A percentile compares a stretch with the other conserved stretches of the same genome.
phyloP scores from a whole-genome alignment of 352 stramenopile genomes.

The Pythium guiyangense region DNA sequence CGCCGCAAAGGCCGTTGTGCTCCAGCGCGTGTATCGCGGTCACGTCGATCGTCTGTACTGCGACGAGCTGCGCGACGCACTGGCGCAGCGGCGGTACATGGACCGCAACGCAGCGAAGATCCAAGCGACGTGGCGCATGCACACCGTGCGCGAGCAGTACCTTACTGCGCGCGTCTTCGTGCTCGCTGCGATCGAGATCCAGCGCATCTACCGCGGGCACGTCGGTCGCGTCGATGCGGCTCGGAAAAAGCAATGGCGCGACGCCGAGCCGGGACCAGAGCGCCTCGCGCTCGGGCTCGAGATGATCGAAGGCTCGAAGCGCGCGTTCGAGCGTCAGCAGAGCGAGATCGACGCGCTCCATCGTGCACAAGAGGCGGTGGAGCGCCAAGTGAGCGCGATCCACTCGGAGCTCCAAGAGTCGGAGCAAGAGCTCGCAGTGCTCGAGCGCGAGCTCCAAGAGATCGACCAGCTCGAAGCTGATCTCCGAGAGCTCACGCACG shows the following conservation, averaged over 20 bases:
- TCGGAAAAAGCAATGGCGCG: slow-evolving; percentile 83
- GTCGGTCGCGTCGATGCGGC: slow-evolving; percentile 60
- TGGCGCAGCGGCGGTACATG: slow-evolving; percentile 34
- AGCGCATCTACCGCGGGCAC: slow-evolving; percentile 87
- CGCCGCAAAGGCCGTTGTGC: slow-evolving; percentile 31
- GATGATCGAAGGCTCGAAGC: slow-evolving; percentile 92
- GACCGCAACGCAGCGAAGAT: slow-evolving; percentile 69
- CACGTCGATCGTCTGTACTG: slow-evolving; percentile 44
- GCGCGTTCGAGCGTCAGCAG: slow-evolving; percentile 90
- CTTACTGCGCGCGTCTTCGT: slow-evolving; percentile 53
- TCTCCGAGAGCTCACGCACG: slow-evolving; percentile 88
- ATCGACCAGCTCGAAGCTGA: slow-evolving; percentile 92
- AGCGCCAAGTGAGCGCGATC: slow-evolving; percentile 87
- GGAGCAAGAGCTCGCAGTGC: slow-evolving; percentile 86
- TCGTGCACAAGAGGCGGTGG: slow-evolving; percentile 85
- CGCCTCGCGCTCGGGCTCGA: slow-evolving; percentile 85
- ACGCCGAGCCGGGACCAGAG: slow-evolving; percentile 83
- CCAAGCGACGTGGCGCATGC: slow-evolving; percentile 89
- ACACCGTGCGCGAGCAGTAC: slow-evolving; percentile 63
- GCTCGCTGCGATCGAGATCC: slow-evolving; percentile 86
- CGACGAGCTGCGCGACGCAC: slow-evolving; percentile 31
- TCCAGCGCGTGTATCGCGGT: slow-evolving; percentile 78
- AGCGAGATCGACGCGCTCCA: slow-evolving; percentile 91
- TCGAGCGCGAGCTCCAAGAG: slow-evolving; percentile 90
- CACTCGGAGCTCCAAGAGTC: slow-evolving; percentile 88